Evolutionary conservation across 2,329 filamentous ascomycete genomes (phyloP).

Genomic region (Exophiala aquamarina): DNA sequence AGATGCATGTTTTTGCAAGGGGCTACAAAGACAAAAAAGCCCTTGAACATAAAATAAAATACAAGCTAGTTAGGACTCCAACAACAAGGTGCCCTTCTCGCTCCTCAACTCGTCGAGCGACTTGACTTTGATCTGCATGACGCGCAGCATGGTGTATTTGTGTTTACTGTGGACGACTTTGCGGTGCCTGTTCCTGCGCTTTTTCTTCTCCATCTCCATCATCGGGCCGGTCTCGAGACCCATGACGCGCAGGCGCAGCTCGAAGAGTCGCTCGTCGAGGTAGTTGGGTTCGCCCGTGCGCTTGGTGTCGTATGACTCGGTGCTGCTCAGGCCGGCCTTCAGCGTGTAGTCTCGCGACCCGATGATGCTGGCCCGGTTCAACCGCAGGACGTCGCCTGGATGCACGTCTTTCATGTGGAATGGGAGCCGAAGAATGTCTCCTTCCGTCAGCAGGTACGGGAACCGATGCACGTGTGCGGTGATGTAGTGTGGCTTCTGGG

Average conservation of each 20-base stretch:
- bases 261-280: constrained; percentile 79
- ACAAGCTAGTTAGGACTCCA: constrained; percentile 14
- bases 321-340: constrained; percentile 62
- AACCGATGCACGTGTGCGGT: constrained; percentile 48
- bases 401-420: constrained; percentile 74
- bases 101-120: constrained; percentile 54
- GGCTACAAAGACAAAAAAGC: no score
- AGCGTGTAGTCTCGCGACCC: constrained; percentile 90
- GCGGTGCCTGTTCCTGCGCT: constrained; percentile 64
- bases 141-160: constrained; percentile 78
- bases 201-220: constrained; percentile 58
- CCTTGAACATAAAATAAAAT: no score
- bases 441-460: constrained; percentile 56
- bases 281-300: constrained; percentile 45
- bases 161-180: constrained; percentile 87
- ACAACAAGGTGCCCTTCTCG: constrained; percentile 38
- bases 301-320: constrained; percentile 25
- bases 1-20: no score
- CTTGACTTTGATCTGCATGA: constrained; percentile 76
- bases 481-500: constrained; percentile 49
- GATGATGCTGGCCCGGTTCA: constrained; percentile 80
- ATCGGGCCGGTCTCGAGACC: constrained; percentile 76
- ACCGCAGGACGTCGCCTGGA: constrained; percentile 80
- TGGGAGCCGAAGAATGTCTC: constrained; percentile 73
- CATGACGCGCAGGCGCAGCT: constrained; percentile 80